Evolutionary conservation across 1,284 basidiomycete species (phyloP).

Genomic region (Austroboletus novae-zelandiae): DNA sequence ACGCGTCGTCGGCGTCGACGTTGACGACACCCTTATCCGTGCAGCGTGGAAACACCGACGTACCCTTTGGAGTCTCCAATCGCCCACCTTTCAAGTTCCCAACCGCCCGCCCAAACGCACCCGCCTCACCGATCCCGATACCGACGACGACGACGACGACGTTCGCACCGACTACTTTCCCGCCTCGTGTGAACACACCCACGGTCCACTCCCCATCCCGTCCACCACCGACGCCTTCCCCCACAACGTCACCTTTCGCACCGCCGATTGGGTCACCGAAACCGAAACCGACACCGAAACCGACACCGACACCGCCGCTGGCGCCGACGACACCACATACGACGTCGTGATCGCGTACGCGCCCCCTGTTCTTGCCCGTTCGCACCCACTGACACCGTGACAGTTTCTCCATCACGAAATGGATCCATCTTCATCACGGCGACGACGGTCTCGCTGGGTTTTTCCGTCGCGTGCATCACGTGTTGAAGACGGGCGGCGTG

Average conservation of each 20-base stretch:
- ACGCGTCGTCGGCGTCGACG: constrained; percentile 77
- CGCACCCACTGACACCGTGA: background rate
- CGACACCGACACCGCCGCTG: too few relatives aligned
- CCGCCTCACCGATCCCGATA: background rate
- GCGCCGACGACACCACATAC: constrained; percentile 56
- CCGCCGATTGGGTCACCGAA: constrained; percentile 65
- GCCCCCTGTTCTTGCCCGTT: too few relatives aligned
- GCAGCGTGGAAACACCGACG: constrained; percentile 69
- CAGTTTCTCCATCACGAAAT: constrained; percentile 81
- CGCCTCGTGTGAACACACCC: constrained; percentile 66
- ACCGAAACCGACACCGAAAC: constrained; percentile 25
- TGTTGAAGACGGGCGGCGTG: constrained; percentile 54
- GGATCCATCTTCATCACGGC: constrained; percentile 79
- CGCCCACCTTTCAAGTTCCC: background rate
- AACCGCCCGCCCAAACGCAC: background rate
- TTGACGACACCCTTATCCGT: constrained; percentile 68
- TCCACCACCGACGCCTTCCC: constrained; percentile 48
- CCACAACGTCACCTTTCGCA: constrained; percentile 69
- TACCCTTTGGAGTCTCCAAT: constrained; percentile 66
- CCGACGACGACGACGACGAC: background rate
- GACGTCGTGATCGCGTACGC: constrained; percentile 73
- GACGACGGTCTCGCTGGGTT: constrained; percentile 65
- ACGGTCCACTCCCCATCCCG: constrained; percentile 70
- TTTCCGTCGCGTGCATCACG: constrained; percentile 58
- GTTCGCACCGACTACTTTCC: constrained; percentile 56